These are phyloP conservation scores for Sclerotinia trifoliorum DNA, from an alignment of 2,329 filamentous ascomycete species.

Conservation along the genomic window DNA sequence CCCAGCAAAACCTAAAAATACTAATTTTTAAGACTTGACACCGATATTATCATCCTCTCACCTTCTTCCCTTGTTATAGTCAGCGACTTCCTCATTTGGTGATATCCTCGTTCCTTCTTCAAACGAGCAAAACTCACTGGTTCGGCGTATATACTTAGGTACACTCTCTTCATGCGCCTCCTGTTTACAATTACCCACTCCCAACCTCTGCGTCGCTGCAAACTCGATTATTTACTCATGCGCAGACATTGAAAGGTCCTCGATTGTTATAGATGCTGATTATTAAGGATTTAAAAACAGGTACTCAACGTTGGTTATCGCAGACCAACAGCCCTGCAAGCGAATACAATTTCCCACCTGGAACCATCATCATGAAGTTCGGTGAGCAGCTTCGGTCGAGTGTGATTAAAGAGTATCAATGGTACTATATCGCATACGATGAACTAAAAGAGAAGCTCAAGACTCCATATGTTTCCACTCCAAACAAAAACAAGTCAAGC, in stretches of 20 bases:
- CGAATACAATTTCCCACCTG: constrained; percentile 42
- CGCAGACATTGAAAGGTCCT: background rate
- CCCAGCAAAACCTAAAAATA: background rate
- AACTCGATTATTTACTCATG: background rate
- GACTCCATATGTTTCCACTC: constrained; percentile 59
- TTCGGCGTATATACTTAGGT: background rate
- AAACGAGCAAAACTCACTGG: background rate
- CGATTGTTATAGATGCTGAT: constrained; percentile 32
- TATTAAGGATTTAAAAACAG: constrained; percentile 34
- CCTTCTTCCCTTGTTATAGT: background rate
- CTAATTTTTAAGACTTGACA: background rate
- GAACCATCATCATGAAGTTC: constrained; percentile 72
- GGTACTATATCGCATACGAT: constrained; percentile 98
- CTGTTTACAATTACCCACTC: background rate
- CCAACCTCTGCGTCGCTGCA: background rate
- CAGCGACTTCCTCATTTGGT: background rate
- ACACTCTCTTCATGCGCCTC: background rate
- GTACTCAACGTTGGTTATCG: constrained; percentile 26
- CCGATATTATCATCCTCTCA: background rate
- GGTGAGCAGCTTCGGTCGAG: constrained; percentile 95
- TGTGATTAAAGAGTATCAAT: constrained; percentile 94
- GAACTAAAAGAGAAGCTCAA: constrained; percentile 86
- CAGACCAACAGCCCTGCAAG: constrained; percentile 23
- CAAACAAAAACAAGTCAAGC: constrained; percentile 47
- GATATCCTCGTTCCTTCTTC: background rate